These are phyloP conservation scores for Brettanomyces anomalus DNA, from an alignment of 805 yeast species.

Conservation along the genomic window DNA sequence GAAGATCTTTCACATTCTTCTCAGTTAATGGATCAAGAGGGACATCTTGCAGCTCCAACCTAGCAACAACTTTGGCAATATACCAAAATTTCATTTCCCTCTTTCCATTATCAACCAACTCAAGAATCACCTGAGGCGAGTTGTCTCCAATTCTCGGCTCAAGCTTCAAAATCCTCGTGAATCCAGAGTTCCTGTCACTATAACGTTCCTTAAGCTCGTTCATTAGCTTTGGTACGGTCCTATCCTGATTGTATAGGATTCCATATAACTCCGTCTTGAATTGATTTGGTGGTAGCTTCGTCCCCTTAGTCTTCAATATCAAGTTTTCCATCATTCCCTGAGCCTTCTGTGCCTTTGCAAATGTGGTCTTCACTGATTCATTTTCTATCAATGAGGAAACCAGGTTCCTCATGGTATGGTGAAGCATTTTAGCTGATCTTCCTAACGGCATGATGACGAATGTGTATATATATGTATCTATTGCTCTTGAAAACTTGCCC, in stretches of 20 bases:
- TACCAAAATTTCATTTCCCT: constrained; percentile 69
- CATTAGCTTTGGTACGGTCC: constrained; percentile 54
- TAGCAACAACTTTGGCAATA: constrained; percentile 77
- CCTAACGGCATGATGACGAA: constrained; percentile 21
- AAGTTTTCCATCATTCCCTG: constrained; percentile 54
- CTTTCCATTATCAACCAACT: constrained; percentile 55
- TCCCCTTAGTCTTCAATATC: constrained; percentile 47
- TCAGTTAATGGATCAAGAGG: constrained; percentile 45
- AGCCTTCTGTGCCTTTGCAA: constrained; percentile 66
- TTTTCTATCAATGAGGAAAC: constrained; percentile 61
- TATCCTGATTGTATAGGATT: constrained; percentile 38
- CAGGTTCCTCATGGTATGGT: constrained; percentile 53
- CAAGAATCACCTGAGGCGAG: constrained; percentile 83
- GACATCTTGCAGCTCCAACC: constrained; percentile 56
- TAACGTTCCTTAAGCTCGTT: constrained; percentile 60
- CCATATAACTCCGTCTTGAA: constrained; percentile 25
- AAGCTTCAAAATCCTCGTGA: constrained; percentile 72
- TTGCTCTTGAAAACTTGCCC: too few species aligned
- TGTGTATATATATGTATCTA: too few species aligned
- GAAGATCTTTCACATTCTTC: constrained; percentile 46
- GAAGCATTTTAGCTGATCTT: constrained; percentile 43
- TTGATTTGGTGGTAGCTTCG: constrained; percentile 15
- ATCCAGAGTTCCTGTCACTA: constrained; percentile 61
- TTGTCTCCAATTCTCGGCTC: constrained; percentile 86
- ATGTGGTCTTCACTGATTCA: constrained; percentile 65